Evolutionary conservation across 2,329 filamentous ascomycete genomes (phyloP), one percentile per base, ranked within the genome.

Genomic region (Penicillium sp.): DNA sequence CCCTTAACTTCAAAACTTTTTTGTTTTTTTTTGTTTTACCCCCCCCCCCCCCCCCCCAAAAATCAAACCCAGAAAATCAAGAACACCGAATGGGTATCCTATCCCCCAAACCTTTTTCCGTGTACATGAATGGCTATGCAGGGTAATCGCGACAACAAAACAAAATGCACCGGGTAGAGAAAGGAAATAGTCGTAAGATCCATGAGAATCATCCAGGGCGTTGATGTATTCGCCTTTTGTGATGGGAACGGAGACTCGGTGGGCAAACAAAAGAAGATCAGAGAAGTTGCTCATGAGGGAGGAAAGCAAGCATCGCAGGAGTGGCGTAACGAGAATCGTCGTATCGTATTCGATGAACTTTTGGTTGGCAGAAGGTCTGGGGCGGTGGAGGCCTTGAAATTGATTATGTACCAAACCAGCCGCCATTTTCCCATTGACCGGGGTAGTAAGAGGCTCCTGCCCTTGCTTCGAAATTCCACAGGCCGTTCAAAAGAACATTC

Each of bases 341-440:
- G 22, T 34, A 37, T 31, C 45, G 22, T 34, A 37, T 42, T 12
- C 20, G 14, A 22, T 6, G 41, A 54, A 22, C 17, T 25, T 38
- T 37, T 34, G 31, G 39, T 12, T 14, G 25, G 20, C 11, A 6
- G 14, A 17, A 8, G 37, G n/a, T 34, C 10, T 15, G 12, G n/a
- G 3, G 1, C 1, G 28, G 28, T 31, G 34, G 5, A 31, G 25
- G 22, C 8, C 22, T 28, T 25, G 31, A 2, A 6, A n/a, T 1
- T 1, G 15, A 34, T 65, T 25, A 31, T 8, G 15, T 43, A 35
- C 77, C 73, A 63, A 96, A 94, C 91, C 91, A 96, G 1, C 92
- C 92, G 6, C 92, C 92, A n/a, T 81, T 80, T 67, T 96, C 92
- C 92, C 91, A 96, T 48, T 88, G 72, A 0, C 92, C 91, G 1